Base-by-base conservation (phyloP, 305 asterid genomes). In the Fraxinus floribunda region DNA sequence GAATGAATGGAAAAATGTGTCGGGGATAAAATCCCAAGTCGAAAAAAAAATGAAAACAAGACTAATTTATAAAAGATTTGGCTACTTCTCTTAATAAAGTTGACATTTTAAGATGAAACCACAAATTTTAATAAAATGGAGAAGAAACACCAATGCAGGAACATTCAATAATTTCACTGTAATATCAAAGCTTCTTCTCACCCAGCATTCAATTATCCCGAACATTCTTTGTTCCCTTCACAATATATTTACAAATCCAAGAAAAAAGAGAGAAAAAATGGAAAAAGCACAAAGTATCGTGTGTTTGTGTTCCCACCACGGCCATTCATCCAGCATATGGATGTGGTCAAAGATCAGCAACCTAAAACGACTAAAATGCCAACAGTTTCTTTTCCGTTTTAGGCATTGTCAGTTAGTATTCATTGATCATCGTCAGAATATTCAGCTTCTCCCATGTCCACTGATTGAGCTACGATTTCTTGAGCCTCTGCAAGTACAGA, bases 401-500 rank as follows among this genome's bases (percentile, higher is more conserved):
- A 68, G 1, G 15, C 36, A 79, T 34, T 83, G 66, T 57, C 30
- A 78, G 81, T 88, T 84, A 85, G 77, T 75, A 72, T 39, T 77
- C 87, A 83, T 29, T 49, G 84, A 60, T 87, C 88, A 41, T 85
- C 80, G 24, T 80, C 87, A 46, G 84, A 83, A 62, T 71, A 84
- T 29, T 34, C 85, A 5, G 78, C 78, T 86, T 88, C 88, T 78
- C 71, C 81, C 29, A 24, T 78, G 83, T 83, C 77, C 52, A 57
- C 81, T 0, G 90, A 83, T 35, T 75, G 83, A 41, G 86, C 57
- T 66, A 92, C 83, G 10, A 92, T 90, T 80, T 89, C 91, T 86
- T 88, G 92, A 80, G 97, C 98, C 86, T 92, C 97, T 36, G 83
- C 89, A 70, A 95, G 92, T 64, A 90, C 94, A 20, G 93, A 87